Evolutionary conservation across 2,329 filamentous ascomycete genomes (phyloP).

Genomic region (Stemphylium vesicarium): DNA sequence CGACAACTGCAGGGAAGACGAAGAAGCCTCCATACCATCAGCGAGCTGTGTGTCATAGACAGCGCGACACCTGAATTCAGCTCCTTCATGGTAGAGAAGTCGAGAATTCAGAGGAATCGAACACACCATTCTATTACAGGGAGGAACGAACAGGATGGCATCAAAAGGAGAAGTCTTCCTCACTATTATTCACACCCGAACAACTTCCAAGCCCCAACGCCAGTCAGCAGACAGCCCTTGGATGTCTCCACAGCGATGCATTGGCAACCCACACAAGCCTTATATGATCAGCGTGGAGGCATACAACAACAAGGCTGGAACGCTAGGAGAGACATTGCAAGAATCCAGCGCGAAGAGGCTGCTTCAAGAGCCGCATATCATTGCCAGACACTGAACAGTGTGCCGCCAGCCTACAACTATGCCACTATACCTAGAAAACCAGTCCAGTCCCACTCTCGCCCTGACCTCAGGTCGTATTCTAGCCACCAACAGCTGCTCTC

Average conservation of each 20-base stretch:
- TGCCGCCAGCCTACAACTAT: conserved; percentile 14
- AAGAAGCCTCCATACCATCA: conserved; percentile 38
- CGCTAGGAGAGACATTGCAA: conserved; percentile 24
- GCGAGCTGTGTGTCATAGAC: conserved; percentile 30
- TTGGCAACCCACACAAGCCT: background rate
- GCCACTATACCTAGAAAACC: conserved; percentile 13
- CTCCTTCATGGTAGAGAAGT: conserved; percentile 10
- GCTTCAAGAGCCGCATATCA: conserved; percentile 16
- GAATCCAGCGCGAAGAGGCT: conserved; percentile 23
- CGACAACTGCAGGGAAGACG: conserved; percentile 28
- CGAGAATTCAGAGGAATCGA: conserved; percentile 6
- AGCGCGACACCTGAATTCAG: conserved; percentile 16
- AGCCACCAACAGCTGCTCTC: conserved; percentile 26
- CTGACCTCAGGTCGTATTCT: conserved; percentile 11
- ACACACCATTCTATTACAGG: background rate
- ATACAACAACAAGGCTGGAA: conserved; percentile 26
- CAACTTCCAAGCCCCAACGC: background rate
- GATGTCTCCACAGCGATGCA: conserved; percentile 9
- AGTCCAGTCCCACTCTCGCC: conserved; percentile 9
- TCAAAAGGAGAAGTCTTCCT: conserved; percentile 28
- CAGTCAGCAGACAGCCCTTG: background rate
- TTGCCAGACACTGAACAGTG: conserved; percentile 16
- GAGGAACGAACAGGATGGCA: conserved; percentile 6
- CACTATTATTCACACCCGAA: conserved; percentile 10
- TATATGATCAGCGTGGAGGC: background rate